These are phyloP conservation scores for Nicotiana undulata DNA, from an alignment of 257 asterid species.

Conservation along the genomic window DNA sequence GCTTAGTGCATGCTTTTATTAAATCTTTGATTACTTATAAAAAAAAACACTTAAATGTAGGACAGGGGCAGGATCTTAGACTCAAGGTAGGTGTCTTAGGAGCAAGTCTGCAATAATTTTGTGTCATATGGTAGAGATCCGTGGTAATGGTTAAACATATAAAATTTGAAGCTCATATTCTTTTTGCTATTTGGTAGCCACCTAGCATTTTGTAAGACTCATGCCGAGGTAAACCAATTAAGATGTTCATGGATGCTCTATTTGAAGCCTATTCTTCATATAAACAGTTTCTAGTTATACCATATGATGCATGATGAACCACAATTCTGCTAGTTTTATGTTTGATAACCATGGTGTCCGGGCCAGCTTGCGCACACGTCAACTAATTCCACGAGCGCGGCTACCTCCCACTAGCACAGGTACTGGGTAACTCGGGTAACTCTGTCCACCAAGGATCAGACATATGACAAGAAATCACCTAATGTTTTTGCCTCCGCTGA, in stretches of 20 bases:
- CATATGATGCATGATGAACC: not conserved
- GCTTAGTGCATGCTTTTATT: too few species aligned
- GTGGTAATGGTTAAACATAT: not conserved
- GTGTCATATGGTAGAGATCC: not conserved
- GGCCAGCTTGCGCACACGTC: too few species aligned
- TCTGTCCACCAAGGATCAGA: too few species aligned
- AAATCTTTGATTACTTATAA: too few species aligned
- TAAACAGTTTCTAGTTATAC: not conserved
- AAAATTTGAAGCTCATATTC: not conserved
- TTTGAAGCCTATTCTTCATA: not conserved
- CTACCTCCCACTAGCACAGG: too few species aligned
- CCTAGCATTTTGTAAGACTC: not conserved
- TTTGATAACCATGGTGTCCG: too few species aligned
- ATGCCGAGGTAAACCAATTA: not conserved
- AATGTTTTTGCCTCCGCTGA: too few species aligned
- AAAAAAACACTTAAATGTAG: not conserved
- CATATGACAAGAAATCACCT: too few species aligned
- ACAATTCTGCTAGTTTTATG: not conserved
- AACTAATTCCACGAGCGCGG: too few species aligned
- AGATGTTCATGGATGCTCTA: not conserved
- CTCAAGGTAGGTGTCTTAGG: not conserved
- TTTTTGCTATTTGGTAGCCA: not conserved
- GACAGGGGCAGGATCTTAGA: not conserved
- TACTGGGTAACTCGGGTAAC: too few species aligned
- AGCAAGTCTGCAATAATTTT: not conserved